phyloP scores from a whole-genome alignment of 2,329 filamentous ascomycete species.

The Aureobasidium musti region DNA sequence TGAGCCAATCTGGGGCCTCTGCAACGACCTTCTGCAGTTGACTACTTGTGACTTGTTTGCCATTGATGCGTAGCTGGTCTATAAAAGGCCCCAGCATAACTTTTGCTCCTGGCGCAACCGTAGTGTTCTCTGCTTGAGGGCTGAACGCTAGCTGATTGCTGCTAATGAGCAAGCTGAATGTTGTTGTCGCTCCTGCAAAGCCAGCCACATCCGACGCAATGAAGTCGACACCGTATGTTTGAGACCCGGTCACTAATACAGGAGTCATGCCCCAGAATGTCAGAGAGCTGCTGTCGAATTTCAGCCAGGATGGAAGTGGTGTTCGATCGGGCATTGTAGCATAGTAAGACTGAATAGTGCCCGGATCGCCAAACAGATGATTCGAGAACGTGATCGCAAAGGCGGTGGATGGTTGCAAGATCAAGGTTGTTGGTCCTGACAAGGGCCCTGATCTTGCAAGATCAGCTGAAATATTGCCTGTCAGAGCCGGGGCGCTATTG shows the following conservation, averaged over 20 bases:
- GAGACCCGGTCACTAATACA: conserved; percentile 65
- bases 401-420: conserved; percentile 41
- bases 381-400: conserved; percentile 49
- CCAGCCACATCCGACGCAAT: conserved; percentile 79
- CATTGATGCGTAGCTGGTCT: conserved; percentile 60
- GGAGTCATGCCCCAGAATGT: conserved; percentile 73
- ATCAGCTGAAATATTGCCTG: conserved; percentile 60
- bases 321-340: conserved; percentile 74
- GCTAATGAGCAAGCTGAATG: conserved; percentile 72
- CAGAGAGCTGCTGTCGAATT: conserved; percentile 66
- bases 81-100: conserved; percentile 53
- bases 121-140: conserved; percentile 58
- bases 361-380: conserved; percentile 59
- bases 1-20: conserved; percentile 66
- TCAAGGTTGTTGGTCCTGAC: conserved; percentile 58
- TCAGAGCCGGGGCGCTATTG: conserved; percentile 56
- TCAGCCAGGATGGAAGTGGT: conserved; percentile 82
- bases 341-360: conserved; percentile 66
- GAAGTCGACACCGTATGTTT: conserved; percentile 70
- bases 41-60: conserved; percentile 38
- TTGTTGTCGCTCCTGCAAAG: conserved; percentile 66
- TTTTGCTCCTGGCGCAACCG: conserved; percentile 56
- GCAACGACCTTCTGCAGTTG: conserved; percentile 13
- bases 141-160: conserved; percentile 68
- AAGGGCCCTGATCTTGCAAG: conserved; percentile 59